These are phyloP conservation scores for Phytophthora syringae DNA, from an alignment of 352 stramenopile species.

Conservation along the genomic window DNA sequence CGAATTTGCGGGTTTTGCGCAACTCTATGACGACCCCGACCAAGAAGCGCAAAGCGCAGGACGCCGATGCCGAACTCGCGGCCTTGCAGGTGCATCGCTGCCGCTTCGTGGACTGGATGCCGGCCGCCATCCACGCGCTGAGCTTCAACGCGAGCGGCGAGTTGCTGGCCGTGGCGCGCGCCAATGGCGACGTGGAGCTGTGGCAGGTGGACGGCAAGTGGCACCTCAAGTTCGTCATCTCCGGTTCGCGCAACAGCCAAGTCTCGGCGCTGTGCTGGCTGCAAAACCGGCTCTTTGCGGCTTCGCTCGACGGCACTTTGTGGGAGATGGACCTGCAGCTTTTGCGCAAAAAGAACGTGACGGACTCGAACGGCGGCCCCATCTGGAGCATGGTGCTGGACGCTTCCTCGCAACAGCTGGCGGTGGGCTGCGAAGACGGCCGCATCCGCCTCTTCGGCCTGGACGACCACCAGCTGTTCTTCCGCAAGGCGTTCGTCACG, in stretches of 20 bases:
- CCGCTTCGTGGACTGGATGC: conserved; percentile 89
- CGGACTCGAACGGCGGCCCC: conserved; percentile 88
- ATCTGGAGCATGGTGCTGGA: conserved; percentile 90
- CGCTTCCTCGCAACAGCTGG: conserved; percentile 59
- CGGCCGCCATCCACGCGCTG: conserved; percentile 68
- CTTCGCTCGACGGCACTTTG: conserved; percentile 75
- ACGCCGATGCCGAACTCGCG: conserved; percentile 9
- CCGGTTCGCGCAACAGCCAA: conserved; percentile 62
- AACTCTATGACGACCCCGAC: conserved; percentile 18
- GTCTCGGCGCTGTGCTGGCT: conserved; percentile 81
- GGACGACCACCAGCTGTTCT: conserved; percentile 75
- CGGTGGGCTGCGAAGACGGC: conserved; percentile 91
- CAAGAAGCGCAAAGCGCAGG: conserved; percentile 69
- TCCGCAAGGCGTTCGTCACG: conserved; percentile 83
- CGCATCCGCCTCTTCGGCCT: conserved; percentile 91
- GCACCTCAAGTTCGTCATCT: conserved; percentile 77
- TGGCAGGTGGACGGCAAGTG: conserved; percentile 72
- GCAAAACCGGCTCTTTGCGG: conserved; percentile 64
- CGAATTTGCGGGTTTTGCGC: too few species aligned
- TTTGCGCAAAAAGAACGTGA: conserved; percentile 77
- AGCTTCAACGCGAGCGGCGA: conserved; percentile 62
- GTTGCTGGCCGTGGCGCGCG: conserved; percentile 76
- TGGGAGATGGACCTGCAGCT: conserved; percentile 84
- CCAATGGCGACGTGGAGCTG: conserved; percentile 84
- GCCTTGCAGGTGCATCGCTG: conserved; percentile 78